Evolutionary conservation across 2,329 filamentous ascomycete species (phyloP).

Genomic region (Apiospora malaysiana): DNA sequence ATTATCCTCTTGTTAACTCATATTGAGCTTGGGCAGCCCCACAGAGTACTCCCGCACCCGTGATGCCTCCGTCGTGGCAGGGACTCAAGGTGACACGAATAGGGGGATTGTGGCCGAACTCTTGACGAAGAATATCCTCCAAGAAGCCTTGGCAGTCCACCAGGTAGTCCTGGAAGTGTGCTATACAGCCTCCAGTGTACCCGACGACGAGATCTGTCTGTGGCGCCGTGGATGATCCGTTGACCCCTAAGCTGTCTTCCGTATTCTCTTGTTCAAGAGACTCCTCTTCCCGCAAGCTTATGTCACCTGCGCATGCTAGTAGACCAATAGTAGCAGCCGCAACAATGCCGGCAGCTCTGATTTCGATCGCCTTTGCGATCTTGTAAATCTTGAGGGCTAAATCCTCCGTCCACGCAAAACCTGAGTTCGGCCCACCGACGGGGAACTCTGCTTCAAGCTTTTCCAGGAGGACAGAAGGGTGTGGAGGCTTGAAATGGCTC

Average conservation of each 20-base stretch:
- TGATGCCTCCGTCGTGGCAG: slow-evolving; percentile 67
- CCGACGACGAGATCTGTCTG: slow-evolving; percentile 71
- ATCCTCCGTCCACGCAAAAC: slow-evolving; percentile 68
- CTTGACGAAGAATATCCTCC: slow-evolving; percentile 55
- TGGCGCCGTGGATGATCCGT: slow-evolving; percentile 20
- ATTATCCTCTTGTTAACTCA: not conserved
- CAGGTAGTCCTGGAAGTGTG: slow-evolving; percentile 78
- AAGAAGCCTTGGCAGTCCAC: slow-evolving; percentile 73
- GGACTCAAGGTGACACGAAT: slow-evolving; percentile 56
- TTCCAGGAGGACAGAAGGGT: slow-evolving; percentile 48
- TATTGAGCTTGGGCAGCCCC: slow-evolving; percentile 44
- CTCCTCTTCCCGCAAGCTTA: slow-evolving; percentile 45
- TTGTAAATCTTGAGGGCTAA: slow-evolving; percentile 65
- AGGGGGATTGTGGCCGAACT: slow-evolving; percentile 44
- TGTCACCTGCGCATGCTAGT: slow-evolving; percentile 71
- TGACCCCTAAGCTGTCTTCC: slow-evolving; percentile 24
- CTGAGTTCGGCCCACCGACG: slow-evolving; percentile 46
- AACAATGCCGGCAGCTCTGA: slow-evolving; percentile 74
- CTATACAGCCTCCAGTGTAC: slow-evolving; percentile 81
- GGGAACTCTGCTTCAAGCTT: slow-evolving; percentile 62
- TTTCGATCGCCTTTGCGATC: slow-evolving; percentile 73
- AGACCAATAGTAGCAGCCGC: slow-evolving; percentile 76
- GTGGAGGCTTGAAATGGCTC: slow-evolving; percentile 68
- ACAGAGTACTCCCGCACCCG: slow-evolving; percentile 65
- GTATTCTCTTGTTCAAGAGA: not conserved